These are phyloP conservation scores for Massarina eburnea DNA, from an alignment of 2,329 filamentous ascomycete species.

Conservation along the genomic window DNA sequence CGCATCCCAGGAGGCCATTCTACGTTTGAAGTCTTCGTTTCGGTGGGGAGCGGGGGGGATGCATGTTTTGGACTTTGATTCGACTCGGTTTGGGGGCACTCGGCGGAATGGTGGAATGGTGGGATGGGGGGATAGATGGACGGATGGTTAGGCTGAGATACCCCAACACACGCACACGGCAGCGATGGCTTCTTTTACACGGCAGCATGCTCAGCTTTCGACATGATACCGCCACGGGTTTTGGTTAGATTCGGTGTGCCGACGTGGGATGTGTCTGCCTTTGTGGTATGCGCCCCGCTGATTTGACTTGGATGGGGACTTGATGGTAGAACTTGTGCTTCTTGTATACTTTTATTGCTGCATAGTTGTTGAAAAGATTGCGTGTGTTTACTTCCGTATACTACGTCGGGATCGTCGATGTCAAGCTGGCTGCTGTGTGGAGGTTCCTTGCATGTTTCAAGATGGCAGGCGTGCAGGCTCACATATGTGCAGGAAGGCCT, in stretches of 20 bases:
- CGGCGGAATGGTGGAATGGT: not conserved
- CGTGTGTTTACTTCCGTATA: too few relatives aligned
- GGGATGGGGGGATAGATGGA: conserved; percentile 8
- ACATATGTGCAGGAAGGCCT: too few relatives aligned
- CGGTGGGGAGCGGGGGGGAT: not conserved
- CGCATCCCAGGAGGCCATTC: conserved; percentile 8
- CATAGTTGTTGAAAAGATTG: too few relatives aligned
- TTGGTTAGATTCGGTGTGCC: not conserved
- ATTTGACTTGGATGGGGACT: too few relatives aligned
- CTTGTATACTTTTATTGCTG: not conserved
- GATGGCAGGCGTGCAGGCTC: not conserved
- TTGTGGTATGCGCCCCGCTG: not conserved
- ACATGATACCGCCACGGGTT: too few relatives aligned
- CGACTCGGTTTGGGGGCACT: not conserved
- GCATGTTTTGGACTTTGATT: too few relatives aligned
- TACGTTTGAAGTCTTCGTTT: conserved; percentile 1
- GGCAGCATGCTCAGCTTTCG: too few relatives aligned
- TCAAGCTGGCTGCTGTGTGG: too few relatives aligned
- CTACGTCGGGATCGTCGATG: too few relatives aligned
- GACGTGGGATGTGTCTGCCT: not conserved
- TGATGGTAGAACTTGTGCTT: not conserved
- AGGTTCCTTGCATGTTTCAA: not conserved
- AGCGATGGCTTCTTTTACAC: conserved; percentile 2
- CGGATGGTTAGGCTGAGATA: conserved; percentile 17
- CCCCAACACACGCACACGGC: conserved; percentile 9